Evolutionary conservation across 2,329 filamentous ascomycete species (phyloP), one percentile per base, ranked within the genome.

Genomic region (Alternaria triticina): DNA sequence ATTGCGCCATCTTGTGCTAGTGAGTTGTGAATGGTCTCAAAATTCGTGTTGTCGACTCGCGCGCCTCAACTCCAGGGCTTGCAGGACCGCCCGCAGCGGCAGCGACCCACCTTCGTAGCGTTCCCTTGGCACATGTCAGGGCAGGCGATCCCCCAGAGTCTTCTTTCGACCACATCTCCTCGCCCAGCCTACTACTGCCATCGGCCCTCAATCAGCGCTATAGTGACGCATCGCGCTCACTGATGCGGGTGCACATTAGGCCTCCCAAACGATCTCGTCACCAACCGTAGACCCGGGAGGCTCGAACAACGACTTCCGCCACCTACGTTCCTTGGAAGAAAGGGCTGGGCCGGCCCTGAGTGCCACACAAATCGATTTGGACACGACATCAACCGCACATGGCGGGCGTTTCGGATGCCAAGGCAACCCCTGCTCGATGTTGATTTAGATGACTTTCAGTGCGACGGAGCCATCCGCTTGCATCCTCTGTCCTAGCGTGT

Each of bases 1-100:
- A 75, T 60, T 76, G 67, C 65, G 74, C 70, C 77, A 79, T 79
- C 45, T 36, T 64, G 63, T 23, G 15, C 46, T 13, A 25, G 58
- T 46, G 45, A 22, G 30, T 43, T 49, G 13, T 15, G 28, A 7
- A 30, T 20, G 20, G 47, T 17, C 46, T 20, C 13, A 43, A 60
- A 52, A 36, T n/a, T 25, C 8, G 30, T 46, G 56, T 62, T 49
- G 22, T 27, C 54, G 13, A 50, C 10, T 59, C 54, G 60, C 54
- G 45, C 65, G 30, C 58, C 36, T 57, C 60, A 59, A 64, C 60
- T 22, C 20, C 20, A 22, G 20, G 20, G 20, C 20, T 27, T 60
- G 59, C 25, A 62, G 60, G 51, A 47, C 55, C 13, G 17, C 54
- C 60, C 30, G 22, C 54, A 45, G 23, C 43, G 59, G 59, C 59